phyloP scores from a whole-genome alignment of 192 early-diverging fungal genomes.

The Coemansia sp. region DNA sequence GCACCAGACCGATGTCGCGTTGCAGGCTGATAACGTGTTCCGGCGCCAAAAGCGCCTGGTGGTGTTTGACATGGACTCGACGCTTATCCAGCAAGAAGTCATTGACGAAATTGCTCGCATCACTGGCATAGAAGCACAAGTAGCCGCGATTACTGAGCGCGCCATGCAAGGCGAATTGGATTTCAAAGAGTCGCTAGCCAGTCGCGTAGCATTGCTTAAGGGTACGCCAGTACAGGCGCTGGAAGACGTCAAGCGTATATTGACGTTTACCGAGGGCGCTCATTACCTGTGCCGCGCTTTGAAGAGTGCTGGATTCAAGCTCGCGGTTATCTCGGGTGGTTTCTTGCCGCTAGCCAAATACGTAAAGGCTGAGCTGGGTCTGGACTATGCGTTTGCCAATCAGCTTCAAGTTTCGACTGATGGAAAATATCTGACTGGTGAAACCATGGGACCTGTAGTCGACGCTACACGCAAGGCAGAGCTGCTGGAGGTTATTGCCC shows the following conservation, averaged over 20 bases:
- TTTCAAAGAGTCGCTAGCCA: constrained; percentile 90
- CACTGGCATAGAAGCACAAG: constrained; percentile 89
- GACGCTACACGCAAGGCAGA: constrained; percentile 94
- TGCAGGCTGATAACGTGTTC: constrained; percentile 89
- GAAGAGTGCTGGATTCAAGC: constrained; percentile 91
- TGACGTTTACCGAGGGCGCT: constrained; percentile 91
- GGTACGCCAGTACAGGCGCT: constrained; percentile 84
- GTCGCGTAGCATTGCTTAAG: constrained; percentile 85
- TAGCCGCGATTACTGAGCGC: constrained; percentile 90
- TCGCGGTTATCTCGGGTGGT: constrained; percentile 96
- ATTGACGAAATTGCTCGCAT: constrained; percentile 98
- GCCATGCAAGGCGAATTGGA: constrained; percentile 99
- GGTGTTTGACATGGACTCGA: constrained; percentile 99
- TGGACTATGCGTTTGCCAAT: constrained; percentile 99
- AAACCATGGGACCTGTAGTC: constrained; percentile 86
- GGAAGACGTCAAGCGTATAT: constrained; percentile 70
- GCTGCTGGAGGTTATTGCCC: constrained; percentile 93
- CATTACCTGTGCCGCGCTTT: constrained; percentile 86
- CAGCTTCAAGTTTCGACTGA: constrained; percentile 86
- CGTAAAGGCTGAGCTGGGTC: constrained; percentile 85
- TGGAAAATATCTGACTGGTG: constrained; percentile 82
- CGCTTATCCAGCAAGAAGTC: constrained; percentile 97
- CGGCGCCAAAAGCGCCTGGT: constrained; percentile 89
- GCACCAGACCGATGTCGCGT: constrained; percentile 80
- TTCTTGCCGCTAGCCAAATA: constrained; percentile 92